Percentiles rank a stretch among this genome's conserved stretches.
Conservation (phyloP, 2,329 filamentous ascomycete genomes). For the Lecanosticta acicola region DNA sequence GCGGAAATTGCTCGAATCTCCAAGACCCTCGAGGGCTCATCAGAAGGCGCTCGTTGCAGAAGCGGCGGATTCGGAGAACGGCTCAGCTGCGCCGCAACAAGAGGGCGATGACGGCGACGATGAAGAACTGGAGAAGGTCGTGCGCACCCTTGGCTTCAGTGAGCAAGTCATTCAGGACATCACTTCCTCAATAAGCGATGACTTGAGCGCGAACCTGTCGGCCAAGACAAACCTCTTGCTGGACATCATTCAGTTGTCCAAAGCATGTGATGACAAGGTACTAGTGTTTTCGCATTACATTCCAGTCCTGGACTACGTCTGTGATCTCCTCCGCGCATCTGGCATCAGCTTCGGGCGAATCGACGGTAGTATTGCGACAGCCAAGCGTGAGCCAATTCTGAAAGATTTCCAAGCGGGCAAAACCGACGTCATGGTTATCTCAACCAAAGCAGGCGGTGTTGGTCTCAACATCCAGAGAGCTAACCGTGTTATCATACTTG, state of each 20-base stretch:
- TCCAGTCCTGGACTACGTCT: constrained; percentile 63
- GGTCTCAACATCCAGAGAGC: constrained; percentile 80
- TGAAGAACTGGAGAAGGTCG: constrained; percentile 26
- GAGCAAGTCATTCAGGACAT: constrained; percentile 34
- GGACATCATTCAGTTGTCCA: constrained; percentile 63
- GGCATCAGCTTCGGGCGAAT: constrained; percentile 52
- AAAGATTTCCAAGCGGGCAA: constrained; percentile 63
- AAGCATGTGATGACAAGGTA: constrained; percentile 61
- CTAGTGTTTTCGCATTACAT: constrained; percentile 75
- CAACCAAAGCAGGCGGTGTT: constrained; percentile 73
- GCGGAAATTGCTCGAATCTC: constrained; percentile 43
- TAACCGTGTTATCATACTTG: constrained; percentile 80
- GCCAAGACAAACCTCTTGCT: constrained; percentile 64
- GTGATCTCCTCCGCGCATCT: constrained; percentile 49
- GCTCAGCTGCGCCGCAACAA: constrained; percentile 8
- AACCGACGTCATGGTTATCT: constrained; percentile 65
- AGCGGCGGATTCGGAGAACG: constrained; percentile 11
- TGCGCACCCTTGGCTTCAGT: constrained; percentile 33
- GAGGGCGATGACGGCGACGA: constrained; percentile 18
- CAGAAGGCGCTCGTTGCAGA: constrained; percentile 8
- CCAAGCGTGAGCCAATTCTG: constrained; percentile 55
- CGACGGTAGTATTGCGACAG: constrained; percentile 58
- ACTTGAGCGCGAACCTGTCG: constrained; percentile 52
- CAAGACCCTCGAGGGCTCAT: constrained; percentile 15
- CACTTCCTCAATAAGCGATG: constrained; percentile 30